Evolutionary conservation across 805 yeast species (phyloP).

Genomic region (Maudiozyma barnettii): DNA sequence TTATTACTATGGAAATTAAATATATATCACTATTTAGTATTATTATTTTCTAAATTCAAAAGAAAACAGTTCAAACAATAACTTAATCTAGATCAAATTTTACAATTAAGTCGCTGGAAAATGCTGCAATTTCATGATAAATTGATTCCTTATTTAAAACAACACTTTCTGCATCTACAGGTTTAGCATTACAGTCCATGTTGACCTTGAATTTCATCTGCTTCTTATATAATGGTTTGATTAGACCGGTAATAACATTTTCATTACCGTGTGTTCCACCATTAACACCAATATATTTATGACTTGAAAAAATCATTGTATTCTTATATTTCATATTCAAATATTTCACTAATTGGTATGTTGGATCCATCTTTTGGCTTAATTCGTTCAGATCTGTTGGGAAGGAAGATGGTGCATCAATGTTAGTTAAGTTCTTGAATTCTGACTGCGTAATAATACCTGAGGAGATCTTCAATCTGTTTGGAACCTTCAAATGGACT

Average conservation of each 20-base stretch:
- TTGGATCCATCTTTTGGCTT: conserved; percentile 48
- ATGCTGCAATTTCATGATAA: conserved; percentile 56
- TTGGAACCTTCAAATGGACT: conserved; percentile 44
- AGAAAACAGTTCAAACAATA: neutral
- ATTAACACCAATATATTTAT: conserved; percentile 42
- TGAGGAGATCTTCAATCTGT: conserved; percentile 36
- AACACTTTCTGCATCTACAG: conserved; percentile 44
- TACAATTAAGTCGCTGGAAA: conserved; percentile 59
- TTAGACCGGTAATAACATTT: conserved; percentile 68
- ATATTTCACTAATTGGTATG: conserved; percentile 49
- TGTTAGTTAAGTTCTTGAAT: conserved; percentile 48
- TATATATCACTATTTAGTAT: too few relatives aligned
- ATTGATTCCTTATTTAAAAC: conserved; percentile 62
- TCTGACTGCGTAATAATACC: conserved; percentile 48
- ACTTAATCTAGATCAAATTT: conserved; percentile 27
- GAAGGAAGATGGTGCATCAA: conserved; percentile 22
- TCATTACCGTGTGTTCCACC: conserved; percentile 45
- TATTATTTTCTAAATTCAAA: too few relatives aligned
- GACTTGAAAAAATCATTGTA: conserved; percentile 59
- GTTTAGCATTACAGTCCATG: conserved; percentile 62
- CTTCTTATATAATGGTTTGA: conserved; percentile 55
- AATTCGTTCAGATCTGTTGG: conserved; percentile 33
- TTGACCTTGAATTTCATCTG: conserved; percentile 71
- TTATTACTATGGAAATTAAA: too few relatives aligned
- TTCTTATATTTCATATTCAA: conserved; percentile 56